Evolutionary conservation across 257 asterid genomes (phyloP).

Genomic region (Solanum tacnaense): DNA sequence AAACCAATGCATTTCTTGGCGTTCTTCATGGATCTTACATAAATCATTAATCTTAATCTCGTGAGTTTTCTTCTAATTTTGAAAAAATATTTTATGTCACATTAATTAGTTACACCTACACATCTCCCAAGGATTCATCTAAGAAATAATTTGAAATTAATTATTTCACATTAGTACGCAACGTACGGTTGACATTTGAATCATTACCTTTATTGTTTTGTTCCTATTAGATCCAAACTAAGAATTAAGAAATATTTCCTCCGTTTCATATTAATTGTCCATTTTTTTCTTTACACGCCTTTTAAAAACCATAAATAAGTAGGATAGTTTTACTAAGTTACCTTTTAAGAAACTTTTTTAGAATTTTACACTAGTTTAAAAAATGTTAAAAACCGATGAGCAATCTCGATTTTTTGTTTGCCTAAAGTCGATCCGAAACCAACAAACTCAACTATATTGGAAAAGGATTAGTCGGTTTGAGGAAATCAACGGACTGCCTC

Average conservation of each 20-base stretch:
- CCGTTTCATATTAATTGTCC: too few species aligned
- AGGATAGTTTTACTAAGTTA: too few species aligned
- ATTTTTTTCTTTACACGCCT: too few species aligned
- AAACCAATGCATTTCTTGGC: conserved; percentile 12
- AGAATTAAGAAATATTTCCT: too few species aligned
- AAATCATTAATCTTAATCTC: not conserved
- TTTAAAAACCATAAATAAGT: too few species aligned
- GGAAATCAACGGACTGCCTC: too few species aligned
- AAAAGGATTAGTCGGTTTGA: too few species aligned
- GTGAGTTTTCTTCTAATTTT: not conserved
- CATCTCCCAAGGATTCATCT: not conserved
- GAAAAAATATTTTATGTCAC: not conserved
- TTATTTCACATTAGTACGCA: not conserved
- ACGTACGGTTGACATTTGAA: not conserved
- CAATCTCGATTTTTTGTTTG: not conserved
- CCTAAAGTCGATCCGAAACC: not conserved
- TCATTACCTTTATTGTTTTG: not conserved
- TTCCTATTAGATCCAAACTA: not conserved
- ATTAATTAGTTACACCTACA: not conserved
- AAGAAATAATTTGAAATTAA: not conserved
- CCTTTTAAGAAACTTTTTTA: too few species aligned
- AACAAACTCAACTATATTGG: too few species aligned
- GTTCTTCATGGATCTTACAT: conserved; percentile 18
- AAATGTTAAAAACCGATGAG: too few species aligned
- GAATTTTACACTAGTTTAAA: too few species aligned